Evolutionary conservation across 257 asterid genomes (phyloP), one percentile per base, ranked within the genome.

Genomic region (Solanum chmielewskii): DNA sequence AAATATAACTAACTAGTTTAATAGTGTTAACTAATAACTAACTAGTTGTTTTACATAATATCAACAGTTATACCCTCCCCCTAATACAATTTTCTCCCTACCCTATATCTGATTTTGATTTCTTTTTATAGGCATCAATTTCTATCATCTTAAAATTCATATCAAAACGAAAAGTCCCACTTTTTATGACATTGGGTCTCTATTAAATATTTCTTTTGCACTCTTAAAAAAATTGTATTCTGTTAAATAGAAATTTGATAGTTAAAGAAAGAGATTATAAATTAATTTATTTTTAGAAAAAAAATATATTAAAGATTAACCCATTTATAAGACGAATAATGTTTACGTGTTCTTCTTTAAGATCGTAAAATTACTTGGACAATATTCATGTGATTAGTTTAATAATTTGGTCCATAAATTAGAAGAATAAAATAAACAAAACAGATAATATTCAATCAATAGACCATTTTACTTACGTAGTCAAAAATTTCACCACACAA

Each of bases 161-260:
- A 31, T 31, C 14, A 31, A 15, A 31, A 31, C 7, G 8, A 31
- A 70, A 31, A 33, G 12, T 33, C 37, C 7, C 35, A 66, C 3
- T 12, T 25, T 27, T 27, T 27, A 68, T 27, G 16, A 68, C 0
- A 25, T 2, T n/a, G 31, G 21, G 21, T 2, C 11, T 21, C 68
- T 1, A 7, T 59, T 59, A 9, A 59, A 59, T 59, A 3, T 52
- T 5, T 21, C 27, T 59, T 59, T 10, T 14, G 1, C 2, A 23
- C 8, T 8, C 0, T 60, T 21, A 60, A 60, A 60, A 20, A 8
- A 8, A 0, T 23, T 62, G 2, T 23, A n/a, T n/a, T 9, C 0
- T 11, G 9, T 3, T 11, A 62, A 7, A 10, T 4, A 23, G 6
- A n/a, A 62, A 62, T 23, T 62, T 1, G 1, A 62, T 10, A 9